Percentiles rank a stretch among this genome's conserved stretches.
Evolutionary conservation across 495 filamentous ascomycete species (phyloP).

Genomic region (Penicillium tannophilum): DNA sequence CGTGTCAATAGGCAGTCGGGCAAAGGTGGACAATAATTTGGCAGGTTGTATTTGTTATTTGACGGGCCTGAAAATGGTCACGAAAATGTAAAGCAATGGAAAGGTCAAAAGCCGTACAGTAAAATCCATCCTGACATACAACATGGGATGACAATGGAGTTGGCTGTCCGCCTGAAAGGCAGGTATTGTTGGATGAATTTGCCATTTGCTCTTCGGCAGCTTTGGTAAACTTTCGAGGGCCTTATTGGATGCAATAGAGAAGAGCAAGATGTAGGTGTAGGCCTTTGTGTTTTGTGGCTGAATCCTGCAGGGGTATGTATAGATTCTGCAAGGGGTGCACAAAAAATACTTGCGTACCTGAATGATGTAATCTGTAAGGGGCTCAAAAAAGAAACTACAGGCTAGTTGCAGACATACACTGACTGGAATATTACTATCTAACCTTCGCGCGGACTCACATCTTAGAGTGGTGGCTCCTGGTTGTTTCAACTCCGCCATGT

Average conservation of each 20-base stretch:
- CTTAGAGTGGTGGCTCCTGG: no score
- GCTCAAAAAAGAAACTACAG: no score
- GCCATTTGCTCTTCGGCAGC: background rate
- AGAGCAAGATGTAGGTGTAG: no score
- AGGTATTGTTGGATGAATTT: background rate
- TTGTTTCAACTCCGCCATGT: background rate
- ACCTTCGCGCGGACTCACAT: no score
- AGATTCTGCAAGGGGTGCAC: no score
- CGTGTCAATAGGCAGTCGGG: background rate
- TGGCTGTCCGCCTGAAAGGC: background rate
- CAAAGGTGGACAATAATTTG: background rate
- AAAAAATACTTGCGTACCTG: no score
- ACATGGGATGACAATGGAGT: background rate
- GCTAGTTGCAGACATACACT: no score
- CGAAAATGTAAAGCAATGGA: background rate
- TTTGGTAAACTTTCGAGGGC: background rate
- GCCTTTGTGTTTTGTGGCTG: no score
- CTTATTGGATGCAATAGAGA: no score
- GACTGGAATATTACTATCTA: no score
- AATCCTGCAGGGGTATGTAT: no score
- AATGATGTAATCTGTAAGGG: no score
- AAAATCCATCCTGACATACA: background rate
- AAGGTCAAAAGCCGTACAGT: background rate
- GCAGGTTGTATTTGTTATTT: background rate
- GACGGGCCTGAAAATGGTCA: background rate